Evolutionary conservation across 1,284 basidiomycete genomes (phyloP).

Genomic region (Rhodotorula sp.): DNA sequence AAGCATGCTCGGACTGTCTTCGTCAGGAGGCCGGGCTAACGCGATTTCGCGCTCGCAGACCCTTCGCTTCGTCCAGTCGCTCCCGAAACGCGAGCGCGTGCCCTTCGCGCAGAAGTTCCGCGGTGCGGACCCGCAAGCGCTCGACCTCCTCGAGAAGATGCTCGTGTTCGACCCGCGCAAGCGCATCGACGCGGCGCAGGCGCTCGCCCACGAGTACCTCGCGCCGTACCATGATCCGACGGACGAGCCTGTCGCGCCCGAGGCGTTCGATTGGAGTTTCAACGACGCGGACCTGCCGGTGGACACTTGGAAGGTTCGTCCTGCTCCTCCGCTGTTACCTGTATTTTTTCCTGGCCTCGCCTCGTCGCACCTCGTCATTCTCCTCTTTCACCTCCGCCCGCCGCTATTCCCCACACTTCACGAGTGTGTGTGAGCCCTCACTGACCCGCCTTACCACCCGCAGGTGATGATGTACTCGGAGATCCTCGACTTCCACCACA

Average conservation of each 20-base stretch:
- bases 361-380: not conserved
- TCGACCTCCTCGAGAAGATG: slow-evolving; percentile 98
- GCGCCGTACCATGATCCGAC: slow-evolving; percentile 98
- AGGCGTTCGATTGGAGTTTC: slow-evolving; percentile 99
- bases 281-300: slow-evolving; percentile 99
- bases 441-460: not conserved
- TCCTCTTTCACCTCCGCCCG: not conserved
- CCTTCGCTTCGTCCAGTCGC: slow-evolving; percentile 95
- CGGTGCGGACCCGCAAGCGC: slow-evolving; percentile 83
- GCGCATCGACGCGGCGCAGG: slow-evolving; percentile 90
- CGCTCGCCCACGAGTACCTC: slow-evolving; percentile 91
- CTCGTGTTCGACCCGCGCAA: slow-evolving; percentile 97
- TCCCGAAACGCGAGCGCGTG: slow-evolving; percentile 93
- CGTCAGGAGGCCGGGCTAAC: too few species aligned
- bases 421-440: too few species aligned
- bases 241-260: slow-evolving; percentile 90
- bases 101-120: slow-evolving; percentile 93
- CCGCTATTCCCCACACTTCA: not conserved
- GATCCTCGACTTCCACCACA: slow-evolving; percentile 57
- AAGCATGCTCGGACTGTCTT: not conserved
- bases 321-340: not conserved
- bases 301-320: slow-evolving; percentile 88
- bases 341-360: not conserved
- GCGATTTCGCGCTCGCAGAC: slow-evolving; percentile 62
- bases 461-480: slow-evolving; percentile 57